Evolutionary conservation across 1,284 basidiomycete genomes (phyloP), one percentile per base, ranked within the genome.

Genomic region (Cystodermella granulosa): DNA sequence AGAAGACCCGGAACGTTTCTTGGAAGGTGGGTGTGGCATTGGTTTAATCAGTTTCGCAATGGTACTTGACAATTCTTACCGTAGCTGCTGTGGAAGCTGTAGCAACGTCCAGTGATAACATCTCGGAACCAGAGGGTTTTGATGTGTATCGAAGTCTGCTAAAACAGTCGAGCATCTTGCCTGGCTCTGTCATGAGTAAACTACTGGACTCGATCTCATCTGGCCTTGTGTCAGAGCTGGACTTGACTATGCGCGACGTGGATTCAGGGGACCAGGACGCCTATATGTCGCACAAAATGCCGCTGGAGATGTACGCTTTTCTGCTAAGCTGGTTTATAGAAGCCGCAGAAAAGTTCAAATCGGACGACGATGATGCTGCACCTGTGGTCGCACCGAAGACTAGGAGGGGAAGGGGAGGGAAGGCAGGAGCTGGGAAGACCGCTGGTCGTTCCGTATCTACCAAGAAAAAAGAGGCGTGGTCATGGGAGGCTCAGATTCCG

Each of bases 301-400:
- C 89, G 0, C 71, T 96, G 41, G 93, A 96, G 63, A 83, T 87
- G 73, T 95, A 90, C 63, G 86, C 85, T 3, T 96, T 95, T 61
- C 70, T 95, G 17, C 65, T 95, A 6, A 75, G 84, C 53, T 95
- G 91, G 91, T 91, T 91, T 59, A 84, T 89, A 17, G 68, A 69
- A 15, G 81, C 80, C 0, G 85, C 83, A 1, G 90, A 94, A 65
- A 84, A 83, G 52, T 79, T 84, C 45, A 84, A 83, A 44, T 69
- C 70, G 3, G 67, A 73, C 4, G 76, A 73, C 2, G 75, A 75
- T 11, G 80, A 79, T n/a, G 70, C 57, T 5, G 73, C 74, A 16
- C 69, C 70, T 3, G 72, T 74, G 3, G 69, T 75, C 1, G 67
- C 69, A 6, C 60, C 75, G 2, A 83, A 79, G 49, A 56, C 73